Evolutionary conservation across 73 alveolate genomes (phyloP).

Genomic region (Paramecium bursaria): DNA sequence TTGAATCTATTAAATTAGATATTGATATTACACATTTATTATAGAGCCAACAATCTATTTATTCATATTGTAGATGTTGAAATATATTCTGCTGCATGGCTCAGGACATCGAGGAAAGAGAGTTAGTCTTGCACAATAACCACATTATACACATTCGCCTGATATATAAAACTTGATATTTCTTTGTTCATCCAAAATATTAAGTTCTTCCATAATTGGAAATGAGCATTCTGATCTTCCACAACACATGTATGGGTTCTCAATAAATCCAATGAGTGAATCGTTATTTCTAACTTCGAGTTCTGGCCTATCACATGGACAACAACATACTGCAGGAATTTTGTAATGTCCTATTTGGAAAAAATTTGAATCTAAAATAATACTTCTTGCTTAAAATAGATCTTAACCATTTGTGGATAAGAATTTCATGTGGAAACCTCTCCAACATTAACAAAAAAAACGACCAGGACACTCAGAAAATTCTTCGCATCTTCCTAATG

Average conservation of each 20-base stretch:
- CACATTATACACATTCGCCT: constrained; percentile 37
- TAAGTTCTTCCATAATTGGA: constrained; percentile 48
- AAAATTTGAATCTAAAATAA: not conserved
- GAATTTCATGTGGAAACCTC: constrained; percentile 16
- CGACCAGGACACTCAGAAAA: constrained; percentile 33
- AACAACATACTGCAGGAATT: constrained; percentile 42
- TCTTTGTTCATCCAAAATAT: constrained; percentile 15
- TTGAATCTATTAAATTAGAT: not conserved
- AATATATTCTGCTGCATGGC: not conserved
- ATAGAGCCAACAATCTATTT: constrained; percentile 21
- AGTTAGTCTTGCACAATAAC: constrained; percentile 18
- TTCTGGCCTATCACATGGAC: constrained; percentile 55
- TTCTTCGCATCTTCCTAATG: not conserved
- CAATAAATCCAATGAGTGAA: not conserved
- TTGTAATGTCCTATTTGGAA: constrained; percentile 11
- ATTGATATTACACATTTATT: not conserved
- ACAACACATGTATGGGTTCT: constrained; percentile 51
- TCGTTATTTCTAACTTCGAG: not conserved
- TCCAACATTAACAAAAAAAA: constrained; percentile 60
- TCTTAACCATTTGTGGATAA: not conserved
- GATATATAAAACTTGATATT: constrained; percentile 24
- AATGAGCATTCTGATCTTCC: constrained; percentile 63
- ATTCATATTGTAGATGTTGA: not conserved
- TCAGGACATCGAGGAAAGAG: constrained; percentile 17
- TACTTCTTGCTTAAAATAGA: constrained; percentile 17